Percentiles rank a stretch among this genome's conserved stretches.
phyloP scores from a whole-genome alignment of 2,329 filamentous ascomycete genomes.

The Pyrenochaeta sp. region DNA sequence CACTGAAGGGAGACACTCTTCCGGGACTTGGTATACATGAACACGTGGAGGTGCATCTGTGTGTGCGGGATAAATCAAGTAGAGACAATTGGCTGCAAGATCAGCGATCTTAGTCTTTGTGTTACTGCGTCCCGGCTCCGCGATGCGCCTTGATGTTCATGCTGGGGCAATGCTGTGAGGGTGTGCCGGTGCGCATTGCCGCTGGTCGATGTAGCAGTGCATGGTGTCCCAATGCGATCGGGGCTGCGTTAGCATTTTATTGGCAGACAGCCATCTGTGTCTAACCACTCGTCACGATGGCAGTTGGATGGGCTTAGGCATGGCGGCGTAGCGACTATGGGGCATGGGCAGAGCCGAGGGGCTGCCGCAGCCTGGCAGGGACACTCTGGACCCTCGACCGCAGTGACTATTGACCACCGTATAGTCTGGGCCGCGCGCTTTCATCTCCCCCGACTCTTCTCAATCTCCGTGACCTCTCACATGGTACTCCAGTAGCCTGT shows the following conservation, averaged over 20 bases:
- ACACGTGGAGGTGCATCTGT: slow-evolving; percentile 20
- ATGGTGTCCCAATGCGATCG: slow-evolving; percentile 7
- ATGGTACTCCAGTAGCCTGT: slow-evolving; percentile 10
- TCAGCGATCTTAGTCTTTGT: slow-evolving; percentile 22
- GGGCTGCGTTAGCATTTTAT: slow-evolving; percentile 18
- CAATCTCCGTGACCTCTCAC: slow-evolving; percentile 12
- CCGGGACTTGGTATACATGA: slow-evolving; percentile 13
- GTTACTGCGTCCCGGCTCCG: slow-evolving; percentile 25
- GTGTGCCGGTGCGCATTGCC: slow-evolving; percentile 22
- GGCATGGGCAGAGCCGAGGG: neutral
- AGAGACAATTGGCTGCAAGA: slow-evolving; percentile 19
- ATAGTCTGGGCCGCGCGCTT: slow-evolving; percentile 11
- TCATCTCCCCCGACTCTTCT: slow-evolving; percentile 9
- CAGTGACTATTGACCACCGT: neutral
- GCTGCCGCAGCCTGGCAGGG: slow-evolving; percentile 1
- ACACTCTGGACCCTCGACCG: slow-evolving; percentile 1
- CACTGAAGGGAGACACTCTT: slow-evolving; percentile 1
- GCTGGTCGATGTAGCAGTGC: slow-evolving; percentile 12
- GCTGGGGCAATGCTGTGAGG: slow-evolving; percentile 14
- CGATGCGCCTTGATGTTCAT: slow-evolving; percentile 25
- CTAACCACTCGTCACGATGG: slow-evolving; percentile 8
- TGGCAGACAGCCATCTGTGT: slow-evolving; percentile 1
- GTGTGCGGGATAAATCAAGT: neutral
- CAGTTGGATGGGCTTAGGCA: neutral
- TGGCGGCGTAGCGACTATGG: slow-evolving; percentile 3